phyloP scores from a whole-genome alignment of 2,329 filamentous ascomycete species.

The Metarhizium humberi region DNA sequence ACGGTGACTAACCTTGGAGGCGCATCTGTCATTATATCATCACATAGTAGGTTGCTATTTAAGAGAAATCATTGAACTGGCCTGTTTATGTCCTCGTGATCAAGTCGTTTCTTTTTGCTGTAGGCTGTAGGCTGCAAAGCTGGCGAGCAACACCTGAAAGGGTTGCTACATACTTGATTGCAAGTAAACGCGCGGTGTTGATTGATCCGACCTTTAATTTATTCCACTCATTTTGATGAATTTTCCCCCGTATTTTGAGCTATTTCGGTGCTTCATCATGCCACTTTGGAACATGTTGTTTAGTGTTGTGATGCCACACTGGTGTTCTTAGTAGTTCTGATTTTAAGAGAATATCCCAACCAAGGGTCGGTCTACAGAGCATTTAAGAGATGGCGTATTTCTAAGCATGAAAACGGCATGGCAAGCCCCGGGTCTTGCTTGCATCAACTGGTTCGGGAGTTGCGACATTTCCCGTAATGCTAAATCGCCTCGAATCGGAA shows the following conservation, averaged over 20 bases:
- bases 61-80: background rate
- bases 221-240: too few species aligned
- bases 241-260: background rate
- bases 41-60: background rate
- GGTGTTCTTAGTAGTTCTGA: background rate
- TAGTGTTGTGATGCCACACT: background rate
- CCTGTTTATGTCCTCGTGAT: too few species aligned
- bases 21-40: background rate
- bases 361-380: background rate
- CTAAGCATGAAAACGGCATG: background rate
- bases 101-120: too few species aligned
- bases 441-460: background rate
- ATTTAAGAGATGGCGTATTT: background rate
- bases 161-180: too few species aligned
- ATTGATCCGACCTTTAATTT: too few species aligned
- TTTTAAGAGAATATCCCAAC: background rate
- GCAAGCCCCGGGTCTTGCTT: background rate
- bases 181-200: too few species aligned
- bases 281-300: background rate
- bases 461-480: background rate
- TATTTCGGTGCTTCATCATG: background rate
- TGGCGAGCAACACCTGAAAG: too few species aligned
- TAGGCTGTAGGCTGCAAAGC: too few species aligned
- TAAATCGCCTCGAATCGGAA: background rate
- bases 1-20: background rate